A percentile compares a stretch with the other conserved stretches of the same genome.
Conservation (phyloP, 148 eudicot species). For the Nepenthes mirabilis region DNA sequence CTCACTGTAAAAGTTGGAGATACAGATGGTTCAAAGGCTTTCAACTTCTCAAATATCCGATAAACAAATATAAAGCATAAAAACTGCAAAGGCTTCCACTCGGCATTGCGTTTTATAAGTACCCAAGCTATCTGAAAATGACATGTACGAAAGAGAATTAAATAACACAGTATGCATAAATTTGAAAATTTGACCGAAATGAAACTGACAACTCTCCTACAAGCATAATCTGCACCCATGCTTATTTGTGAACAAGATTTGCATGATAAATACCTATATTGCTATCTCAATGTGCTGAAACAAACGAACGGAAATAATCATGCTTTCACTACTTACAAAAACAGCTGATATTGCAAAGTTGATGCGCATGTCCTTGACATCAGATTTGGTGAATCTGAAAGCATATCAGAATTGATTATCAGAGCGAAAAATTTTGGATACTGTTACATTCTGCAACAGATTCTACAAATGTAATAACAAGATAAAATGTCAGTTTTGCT, state of each 20-base stretch:
- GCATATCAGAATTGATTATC: conserved; percentile 7
- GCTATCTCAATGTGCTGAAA: not conserved
- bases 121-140: conserved; percentile 68
- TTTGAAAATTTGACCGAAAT: conserved; percentile 1
- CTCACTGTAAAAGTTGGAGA: conserved; percentile 55
- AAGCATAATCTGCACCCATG: not conserved
- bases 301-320: not conserved
- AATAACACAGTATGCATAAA: not conserved
- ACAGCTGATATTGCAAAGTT: conserved; percentile 86
- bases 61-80: conserved; percentile 61
- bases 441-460: not conserved
- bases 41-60: conserved; percentile 84
- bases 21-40: conserved; percentile 53
- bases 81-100: conserved; percentile 87
- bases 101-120: conserved; percentile 54
- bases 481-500: not conserved
- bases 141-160: not conserved
- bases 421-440: not conserved
- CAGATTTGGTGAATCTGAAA: conserved; percentile 72
- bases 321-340: conserved; percentile 60
- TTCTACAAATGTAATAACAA: not conserved
- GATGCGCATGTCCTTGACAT: conserved; percentile 60
- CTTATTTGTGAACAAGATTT: not conserved
- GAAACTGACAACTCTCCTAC: not conserved
- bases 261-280: not conserved